phyloP scores from a whole-genome alignment of 2,329 filamentous ascomycete genomes.

The Acrocalymma vagum region DNA sequence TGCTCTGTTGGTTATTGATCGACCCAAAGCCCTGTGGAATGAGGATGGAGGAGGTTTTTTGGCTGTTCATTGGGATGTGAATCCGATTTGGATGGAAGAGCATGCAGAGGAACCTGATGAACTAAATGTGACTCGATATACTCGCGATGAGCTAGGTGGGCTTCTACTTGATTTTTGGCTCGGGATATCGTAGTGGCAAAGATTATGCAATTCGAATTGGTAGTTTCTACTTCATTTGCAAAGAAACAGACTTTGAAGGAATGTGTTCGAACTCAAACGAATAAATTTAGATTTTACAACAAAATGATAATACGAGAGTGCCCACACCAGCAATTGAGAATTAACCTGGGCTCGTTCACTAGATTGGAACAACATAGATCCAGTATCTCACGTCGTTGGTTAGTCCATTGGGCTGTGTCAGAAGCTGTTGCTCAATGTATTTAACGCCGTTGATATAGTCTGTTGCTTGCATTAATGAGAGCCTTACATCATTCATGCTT shows the following conservation, averaged over 20 bases:
- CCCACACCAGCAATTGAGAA: no score
- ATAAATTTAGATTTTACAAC: no score
- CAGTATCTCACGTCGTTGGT: slow-evolving; percentile 7
- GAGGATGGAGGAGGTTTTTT: slow-evolving; percentile 14
- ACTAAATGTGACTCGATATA: slow-evolving; percentile 8
- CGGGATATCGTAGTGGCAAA: no score
- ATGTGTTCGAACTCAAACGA: no score
- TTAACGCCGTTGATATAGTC: slow-evolving; percentile 11
- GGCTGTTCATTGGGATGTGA: slow-evolving; percentile 18
- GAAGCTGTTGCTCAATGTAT: slow-evolving; percentile 7
- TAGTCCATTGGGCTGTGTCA: slow-evolving; percentile 6
- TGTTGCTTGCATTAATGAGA: not conserved
- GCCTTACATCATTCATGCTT: not conserved
- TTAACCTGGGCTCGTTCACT: no score
- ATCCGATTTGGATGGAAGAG: slow-evolving; percentile 4
- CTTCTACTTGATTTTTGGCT: slow-evolving; percentile 8
- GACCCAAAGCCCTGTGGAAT: slow-evolving; percentile 14
- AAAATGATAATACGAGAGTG: no score
- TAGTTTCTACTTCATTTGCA: no score
- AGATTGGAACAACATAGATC: slow-evolving; percentile 8
- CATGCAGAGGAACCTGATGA: slow-evolving; percentile 2
- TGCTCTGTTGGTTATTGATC: slow-evolving; percentile 13
- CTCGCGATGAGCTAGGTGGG: slow-evolving; percentile 9
- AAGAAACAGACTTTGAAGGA: no score
- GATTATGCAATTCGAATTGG: no score